Evolutionary conservation across 2,329 filamentous ascomycete species (phyloP), one percentile per base, ranked within the genome.

Genomic region (Penicillium hesseltinei): DNA sequence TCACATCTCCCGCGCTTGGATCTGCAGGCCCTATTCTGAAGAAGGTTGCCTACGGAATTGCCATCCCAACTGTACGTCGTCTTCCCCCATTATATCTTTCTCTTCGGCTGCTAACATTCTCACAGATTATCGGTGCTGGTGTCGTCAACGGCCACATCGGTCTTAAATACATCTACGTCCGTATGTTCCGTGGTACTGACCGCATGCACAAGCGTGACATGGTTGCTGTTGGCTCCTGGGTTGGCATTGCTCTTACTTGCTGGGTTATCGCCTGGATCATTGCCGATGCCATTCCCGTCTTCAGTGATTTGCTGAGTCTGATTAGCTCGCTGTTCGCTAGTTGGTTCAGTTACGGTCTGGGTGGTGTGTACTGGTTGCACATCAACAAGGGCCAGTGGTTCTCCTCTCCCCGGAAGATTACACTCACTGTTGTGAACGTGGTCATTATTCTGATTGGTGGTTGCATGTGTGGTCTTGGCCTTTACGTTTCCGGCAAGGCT

Each of bases 101-200:
- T 17, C 13, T 25, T 36, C 33, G 10, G 15, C 4, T 13, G 21
- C 39, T 47, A 40, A 62, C 33, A 36, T 19, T 54, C 9, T 52
- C 11, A 9, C 36, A 73, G 68, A 90, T 90, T 60, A 77, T 90
- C 42, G 83, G 89, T 48, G 85, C 87, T 0, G 88, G 87, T 50
- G 86, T 89, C 7, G 86, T 90, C 58, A 87, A 88, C 67, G 86
- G 82, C 6, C 83, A 87, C 58, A 84, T 90, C 2, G 85, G 84
- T 4, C 79, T 80, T 31, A 88, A 88, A 69, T 87, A 88, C 62
- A 78, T 89, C 56, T 90, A 88, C 65, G 77, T 84, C 4, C 82
- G 87, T 23, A 67, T 87, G 7, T 89, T 88, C 76, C 77, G 80
- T 23, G 80, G 82, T 60, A 84, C 82, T 9, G 79, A 82, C 61